Base-by-base conservation (phyloP, 1,139 yeast species). In the Cylindricascospora bacillispora region DNA sequence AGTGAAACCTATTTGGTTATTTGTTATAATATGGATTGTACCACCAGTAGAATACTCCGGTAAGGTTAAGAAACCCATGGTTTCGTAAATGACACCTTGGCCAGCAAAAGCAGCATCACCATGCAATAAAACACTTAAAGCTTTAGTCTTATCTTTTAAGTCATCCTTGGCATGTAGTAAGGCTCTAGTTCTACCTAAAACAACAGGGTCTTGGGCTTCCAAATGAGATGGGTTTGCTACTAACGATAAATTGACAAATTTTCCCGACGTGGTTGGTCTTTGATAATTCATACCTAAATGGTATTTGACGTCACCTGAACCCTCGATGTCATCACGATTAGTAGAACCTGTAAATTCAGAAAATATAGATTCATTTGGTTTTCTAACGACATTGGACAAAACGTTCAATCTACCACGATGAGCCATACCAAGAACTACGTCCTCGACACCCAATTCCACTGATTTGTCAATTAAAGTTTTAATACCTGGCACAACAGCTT, bases 71-170 rank as follows among this genome's bases (percentile, higher is more conserved):
- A 89, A 80, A 36, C 97, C 97, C 79, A 89, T 78, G 34, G 98
- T 85, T 66, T 89, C 99, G 60, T 89, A 89, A 40, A 89, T 97
- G 37, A 89, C 93, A 72, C 99, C 99, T 65, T 89, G 98, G 42
- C 82, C 98, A 30, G 97, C 86, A 57, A 89, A 89, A 21, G 98
- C 98, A 37, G 99, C 95, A 59, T 89, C 99, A 70, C 99, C 98
- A 59, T 89, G 99, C 56, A 92, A 68, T 59, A 89, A 68, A 37
- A 89, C 79, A 43, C 92, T 79, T 72, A 89, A 69, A 30, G 98
- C 95, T 63, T 83, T 86, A 47, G 76, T 67, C 63, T 66, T 82
- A 29, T 67, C 70, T 41, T 85, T 85, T 42, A 79, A 74, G 54
- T 89, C 97, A 46, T 74, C 65, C 65, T 89, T 86, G 63, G 73